Conservation (phyloP, 352 stramenopile species). For the Globisporangium apiculatum region DNA sequence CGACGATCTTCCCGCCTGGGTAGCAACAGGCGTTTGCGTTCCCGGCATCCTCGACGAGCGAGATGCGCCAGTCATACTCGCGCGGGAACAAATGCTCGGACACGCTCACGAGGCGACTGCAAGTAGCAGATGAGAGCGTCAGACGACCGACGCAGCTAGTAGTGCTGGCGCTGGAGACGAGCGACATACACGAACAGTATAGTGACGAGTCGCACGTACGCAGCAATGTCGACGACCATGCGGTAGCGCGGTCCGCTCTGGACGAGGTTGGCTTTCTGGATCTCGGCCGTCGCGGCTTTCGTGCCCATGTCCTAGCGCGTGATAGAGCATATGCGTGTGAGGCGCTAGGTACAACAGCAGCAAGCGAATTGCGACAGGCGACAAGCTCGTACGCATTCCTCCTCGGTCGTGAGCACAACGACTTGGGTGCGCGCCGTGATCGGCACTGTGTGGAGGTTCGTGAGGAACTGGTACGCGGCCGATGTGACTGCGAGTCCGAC, state of each 20-base stretch:
- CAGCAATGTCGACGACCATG: slow-evolving; percentile 55
- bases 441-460: slow-evolving; percentile 58
- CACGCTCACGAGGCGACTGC: slow-evolving; percentile 45
- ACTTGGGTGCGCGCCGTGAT: slow-evolving; percentile 63
- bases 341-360: neutral
- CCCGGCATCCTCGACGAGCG: slow-evolving; percentile 41
- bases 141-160: neutral
- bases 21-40: slow-evolving; percentile 55
- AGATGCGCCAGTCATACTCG: slow-evolving; percentile 58
- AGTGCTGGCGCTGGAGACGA: neutral
- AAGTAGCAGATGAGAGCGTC: neutral
- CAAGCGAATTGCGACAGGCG: too few relatives aligned
- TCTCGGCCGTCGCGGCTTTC: slow-evolving; percentile 30
- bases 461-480: slow-evolving; percentile 60
- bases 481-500: slow-evolving; percentile 28
- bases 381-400: slow-evolving; percentile 40
- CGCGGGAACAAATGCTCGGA: slow-evolving; percentile 61
- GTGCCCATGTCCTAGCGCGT: slow-evolving; percentile 41
- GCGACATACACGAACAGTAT: neutral
- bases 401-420: slow-evolving; percentile 51
- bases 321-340: neutral
- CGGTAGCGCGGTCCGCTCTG: slow-evolving; percentile 35
- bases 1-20: slow-evolving; percentile 59
- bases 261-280: slow-evolving; percentile 31
- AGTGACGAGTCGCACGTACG: slow-evolving; percentile 20